Conservation (phyloP, 345 rosid genomes). For the Lumnitzera littorea region DNA sequence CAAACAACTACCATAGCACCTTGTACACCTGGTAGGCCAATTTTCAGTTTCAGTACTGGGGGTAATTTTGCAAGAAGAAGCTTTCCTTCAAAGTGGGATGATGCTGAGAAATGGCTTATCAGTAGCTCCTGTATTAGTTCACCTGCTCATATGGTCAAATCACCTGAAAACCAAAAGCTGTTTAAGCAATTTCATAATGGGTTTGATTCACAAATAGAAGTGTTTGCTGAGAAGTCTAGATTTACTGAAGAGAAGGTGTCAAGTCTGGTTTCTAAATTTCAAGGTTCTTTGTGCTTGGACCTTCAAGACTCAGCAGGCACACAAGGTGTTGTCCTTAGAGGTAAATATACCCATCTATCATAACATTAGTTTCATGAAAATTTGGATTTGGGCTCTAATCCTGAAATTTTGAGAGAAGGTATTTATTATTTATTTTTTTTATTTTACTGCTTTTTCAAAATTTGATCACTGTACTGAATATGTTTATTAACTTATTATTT, state of each 20-base stretch:
- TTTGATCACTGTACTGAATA: too few relatives aligned
- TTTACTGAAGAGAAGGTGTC: slow-evolving; percentile 38
- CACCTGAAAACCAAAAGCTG: slow-evolving; percentile 23
- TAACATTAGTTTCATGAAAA: too few relatives aligned
- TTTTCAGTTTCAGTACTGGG: slow-evolving; percentile 58
- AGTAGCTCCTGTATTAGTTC: slow-evolving; percentile 50
- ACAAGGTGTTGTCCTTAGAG: neutral
- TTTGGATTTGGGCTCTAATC: too few relatives aligned
- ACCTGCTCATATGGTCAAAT: slow-evolving; percentile 51
- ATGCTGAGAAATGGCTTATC: slow-evolving; percentile 90
- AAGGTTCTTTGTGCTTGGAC: slow-evolving; percentile 1
- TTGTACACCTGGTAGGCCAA: slow-evolving; percentile 73
- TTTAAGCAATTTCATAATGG: slow-evolving; percentile 22
- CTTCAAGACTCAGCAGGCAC: slow-evolving; percentile 14
- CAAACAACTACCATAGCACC: slow-evolving; percentile 52
- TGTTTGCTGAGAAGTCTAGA: slow-evolving; percentile 60
- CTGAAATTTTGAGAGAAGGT: too few relatives aligned
- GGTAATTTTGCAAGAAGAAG: slow-evolving; percentile 44
- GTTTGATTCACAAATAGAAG: slow-evolving; percentile 32
- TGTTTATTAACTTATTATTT: too few relatives aligned
- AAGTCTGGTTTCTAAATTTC: slow-evolving; percentile 24
- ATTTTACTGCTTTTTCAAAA: too few relatives aligned
- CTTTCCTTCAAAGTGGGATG: slow-evolving; percentile 94
- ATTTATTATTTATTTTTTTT: too few relatives aligned
- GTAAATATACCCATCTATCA: too few relatives aligned